These are phyloP conservation scores for Cladosporium sp. DNA, from an alignment of 2,329 filamentous ascomycete species.

Conservation along the genomic window DNA sequence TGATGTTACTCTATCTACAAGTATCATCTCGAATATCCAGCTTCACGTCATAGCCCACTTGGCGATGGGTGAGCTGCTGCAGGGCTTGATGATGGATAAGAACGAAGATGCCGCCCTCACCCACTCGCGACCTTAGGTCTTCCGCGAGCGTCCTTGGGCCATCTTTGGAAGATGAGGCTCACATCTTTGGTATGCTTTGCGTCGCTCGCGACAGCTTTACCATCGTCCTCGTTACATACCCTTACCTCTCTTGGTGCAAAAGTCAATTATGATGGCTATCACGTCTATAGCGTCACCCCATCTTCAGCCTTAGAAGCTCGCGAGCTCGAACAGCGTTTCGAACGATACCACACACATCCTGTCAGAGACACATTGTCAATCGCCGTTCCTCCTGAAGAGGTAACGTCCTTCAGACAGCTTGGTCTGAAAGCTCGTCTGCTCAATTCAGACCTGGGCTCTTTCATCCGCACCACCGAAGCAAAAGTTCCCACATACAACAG, in stretches of 20 bases:
- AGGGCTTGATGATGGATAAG: background rate
- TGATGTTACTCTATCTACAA: background rate
- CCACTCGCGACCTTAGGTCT: no score
- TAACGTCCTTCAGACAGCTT: constrained; percentile 28
- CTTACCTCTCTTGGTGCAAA: background rate
- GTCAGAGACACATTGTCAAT: constrained; percentile 29
- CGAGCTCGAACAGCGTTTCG: constrained; percentile 29
- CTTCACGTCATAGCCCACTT: background rate
- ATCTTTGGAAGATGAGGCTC: background rate
- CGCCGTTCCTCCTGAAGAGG: constrained; percentile 5
- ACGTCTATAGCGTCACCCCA: constrained; percentile 29
- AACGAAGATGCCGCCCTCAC: background rate
- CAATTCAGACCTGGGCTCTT: constrained; percentile 42
- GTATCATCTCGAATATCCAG: background rate
- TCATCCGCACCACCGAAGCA: constrained; percentile 28
- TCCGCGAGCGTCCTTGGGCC: no score
- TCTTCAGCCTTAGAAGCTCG: background rate
- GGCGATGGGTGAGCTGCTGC: background rate
- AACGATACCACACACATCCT: constrained; percentile 29
- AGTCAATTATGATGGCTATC: constrained; percentile 39
- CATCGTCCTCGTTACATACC: no score
- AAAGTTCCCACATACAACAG: constrained; percentile 11
- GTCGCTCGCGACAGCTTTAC: background rate
- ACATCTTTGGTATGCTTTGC: background rate
- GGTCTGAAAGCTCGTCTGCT: constrained; percentile 33